A percentile compares a stretch with the other conserved stretches of the same genome.
These are phyloP conservation scores for Beauveria sp. DNA, from an alignment of 2,329 filamentous ascomycete genomes.

Conservation along the genomic window DNA sequence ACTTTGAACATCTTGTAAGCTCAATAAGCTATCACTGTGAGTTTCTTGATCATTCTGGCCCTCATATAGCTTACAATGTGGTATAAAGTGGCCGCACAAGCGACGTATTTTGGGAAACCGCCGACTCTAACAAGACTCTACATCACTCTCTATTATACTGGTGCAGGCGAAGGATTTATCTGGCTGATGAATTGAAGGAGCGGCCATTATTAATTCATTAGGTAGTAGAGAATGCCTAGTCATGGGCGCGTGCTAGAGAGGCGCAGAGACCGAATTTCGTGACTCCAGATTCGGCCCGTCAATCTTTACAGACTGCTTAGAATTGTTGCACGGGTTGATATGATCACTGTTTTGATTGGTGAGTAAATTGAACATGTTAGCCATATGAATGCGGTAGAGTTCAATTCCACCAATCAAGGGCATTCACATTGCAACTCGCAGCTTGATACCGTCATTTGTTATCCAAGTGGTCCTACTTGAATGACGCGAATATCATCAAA, in stretches of 20 bases:
- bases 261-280: neutral
- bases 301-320: neutral
- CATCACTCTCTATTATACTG: neutral
- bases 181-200: neutral
- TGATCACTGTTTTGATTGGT: neutral
- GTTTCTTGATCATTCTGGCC: neutral
- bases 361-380: neutral
- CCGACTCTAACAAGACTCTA: neutral
- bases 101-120: neutral
- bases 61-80: neutral
- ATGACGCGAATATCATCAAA: neutral
- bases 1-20: neutral
- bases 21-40: neutral
- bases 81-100: no score
- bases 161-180: neutral
- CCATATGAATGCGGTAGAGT: neutral
- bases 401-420: neutral
- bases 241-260: neutral
- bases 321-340: neutral
- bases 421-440: neutral
- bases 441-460: neutral
- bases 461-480: no score
- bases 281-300: neutral
- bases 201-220: neutral
- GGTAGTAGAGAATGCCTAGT: neutral